These are phyloP conservation scores for Chaetomium sp. DNA, from an alignment of 2,329 filamentous ascomycete genomes.

Conservation along the genomic window DNA sequence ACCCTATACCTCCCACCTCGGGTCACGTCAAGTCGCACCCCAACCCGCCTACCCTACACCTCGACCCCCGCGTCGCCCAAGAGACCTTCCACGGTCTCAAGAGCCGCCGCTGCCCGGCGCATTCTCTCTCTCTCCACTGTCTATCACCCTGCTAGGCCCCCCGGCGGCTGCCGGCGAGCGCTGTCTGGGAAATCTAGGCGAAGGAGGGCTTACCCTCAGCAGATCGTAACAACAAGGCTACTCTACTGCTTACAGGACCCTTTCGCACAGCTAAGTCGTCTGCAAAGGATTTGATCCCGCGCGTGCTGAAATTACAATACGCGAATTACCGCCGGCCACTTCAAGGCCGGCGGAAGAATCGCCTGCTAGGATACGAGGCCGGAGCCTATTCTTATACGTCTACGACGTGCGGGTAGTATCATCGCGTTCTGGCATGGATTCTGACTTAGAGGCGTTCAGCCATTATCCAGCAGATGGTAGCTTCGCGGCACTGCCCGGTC, in stretches of 20 bases:
- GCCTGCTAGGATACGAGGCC: conserved; percentile 9
- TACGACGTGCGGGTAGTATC: conserved; percentile 7
- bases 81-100: neutral
- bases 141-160: neutral
- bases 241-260: conserved; percentile 38
- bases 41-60: neutral
- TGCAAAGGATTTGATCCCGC: conserved; percentile 37
- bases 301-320: conserved; percentile 9
- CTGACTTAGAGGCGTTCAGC: conserved; percentile 7
- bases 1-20: neutral
- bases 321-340: conserved; percentile 10
- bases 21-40: neutral
- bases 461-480: conserved; percentile 9
- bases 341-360: conserved; percentile 6
- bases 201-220: conserved; percentile 31
- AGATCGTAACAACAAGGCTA: conserved; percentile 37
- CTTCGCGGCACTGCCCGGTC: conserved; percentile 4
- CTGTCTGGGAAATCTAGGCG: conserved; percentile 5
- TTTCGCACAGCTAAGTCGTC: conserved; percentile 34
- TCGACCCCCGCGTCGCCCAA: neutral
- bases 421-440: conserved; percentile 8
- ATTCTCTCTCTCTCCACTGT: neutral
- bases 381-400: conserved; percentile 9
- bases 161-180: neutral
- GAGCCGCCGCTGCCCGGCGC: no score